Evolutionary conservation across 192 early-diverging fungal genomes (phyloP), one percentile per base, ranked within the genome.

Genomic region (Helicostylum pulchrum): DNA sequence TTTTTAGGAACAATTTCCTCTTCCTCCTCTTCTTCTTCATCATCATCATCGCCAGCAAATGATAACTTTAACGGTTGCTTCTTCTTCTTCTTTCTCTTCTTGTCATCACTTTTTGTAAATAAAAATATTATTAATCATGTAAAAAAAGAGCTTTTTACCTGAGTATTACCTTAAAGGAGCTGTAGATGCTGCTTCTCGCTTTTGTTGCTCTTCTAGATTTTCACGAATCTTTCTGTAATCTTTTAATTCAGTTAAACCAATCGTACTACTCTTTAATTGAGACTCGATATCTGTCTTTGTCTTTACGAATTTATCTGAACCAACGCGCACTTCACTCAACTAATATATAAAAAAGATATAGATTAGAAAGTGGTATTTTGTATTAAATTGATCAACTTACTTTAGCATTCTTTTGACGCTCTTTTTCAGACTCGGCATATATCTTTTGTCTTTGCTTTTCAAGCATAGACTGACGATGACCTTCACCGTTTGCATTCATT

Each of bases 201-300:
- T 85, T 56, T 92, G 84, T 49, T 91, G 87, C 67, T 94, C 92
- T 65, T 98, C 89, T 2, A 96, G 71, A 42, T 88, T 84, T 62
- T 86, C 84, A 36, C 88, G 77, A 57, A 94, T 95, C 52, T 91
- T 85, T 49, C 92, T 87, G 64, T 95, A 98, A 52, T 98, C 94
- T 60, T 92, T 87, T 26, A 96, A 79, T 61, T 90, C 79, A 1
- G 95, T 93, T 26, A 98, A 77, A 45, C 95, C 95, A 47, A 96
- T 83, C 0, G 95, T 96, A 43, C 88, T 88, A n/a, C 79, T 83
- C 69, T 93, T 96, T 31, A 98, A 82, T 30, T 88, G 87, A 60
- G 81, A 83, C 64, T 98, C 94, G 1, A 94, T 85, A 70, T 82
- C 84, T 36, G 84, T 85, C 44, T 85, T 79, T 42, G 92, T 88